Evolutionary conservation across 306 rosid species (phyloP).

Genomic region (Dalbergia oliveri): DNA sequence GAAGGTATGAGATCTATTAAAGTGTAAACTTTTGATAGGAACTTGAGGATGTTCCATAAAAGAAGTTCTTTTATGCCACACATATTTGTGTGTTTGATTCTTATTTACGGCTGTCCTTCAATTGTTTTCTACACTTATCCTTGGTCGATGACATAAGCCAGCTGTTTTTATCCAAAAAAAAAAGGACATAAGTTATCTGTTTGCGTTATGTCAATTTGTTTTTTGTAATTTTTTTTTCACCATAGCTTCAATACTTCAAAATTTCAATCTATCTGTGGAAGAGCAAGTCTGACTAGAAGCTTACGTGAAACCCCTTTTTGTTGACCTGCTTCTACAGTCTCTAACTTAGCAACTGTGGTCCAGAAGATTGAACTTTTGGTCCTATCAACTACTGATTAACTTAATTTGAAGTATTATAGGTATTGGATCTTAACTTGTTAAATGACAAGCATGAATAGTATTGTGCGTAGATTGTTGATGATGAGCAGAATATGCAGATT

Average conservation of each 20-base stretch:
- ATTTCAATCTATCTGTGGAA: not conserved
- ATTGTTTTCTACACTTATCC: not conserved
- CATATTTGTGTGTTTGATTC: slow-evolving; percentile 17
- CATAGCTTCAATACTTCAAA: not conserved
- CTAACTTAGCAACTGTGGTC: not conserved
- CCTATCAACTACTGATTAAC: not conserved
- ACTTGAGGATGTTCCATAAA: not conserved
- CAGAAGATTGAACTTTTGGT: slow-evolving; percentile 18
- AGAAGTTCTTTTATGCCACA: slow-evolving; percentile 2
- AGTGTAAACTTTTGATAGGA: slow-evolving; percentile 13
- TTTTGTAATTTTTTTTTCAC: not conserved
- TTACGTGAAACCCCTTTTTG: not conserved
- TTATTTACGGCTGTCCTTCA: not conserved
- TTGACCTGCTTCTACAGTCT: not conserved
- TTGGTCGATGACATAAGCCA: not conserved
- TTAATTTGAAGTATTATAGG: not conserved
- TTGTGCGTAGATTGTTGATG: not conserved
- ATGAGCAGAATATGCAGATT: not conserved
- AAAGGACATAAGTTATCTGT: slow-evolving; percentile 5
- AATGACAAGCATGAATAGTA: slow-evolving; percentile 7
- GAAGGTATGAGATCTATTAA: not conserved
- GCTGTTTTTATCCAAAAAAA: too few species aligned
- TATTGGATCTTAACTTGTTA: not conserved
- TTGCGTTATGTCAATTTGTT: not conserved
- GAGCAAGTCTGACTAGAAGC: not conserved